Evolutionary conservation across 2,329 filamentous ascomycete genomes (phyloP).

Genomic region (Scytalidium lignicola): DNA sequence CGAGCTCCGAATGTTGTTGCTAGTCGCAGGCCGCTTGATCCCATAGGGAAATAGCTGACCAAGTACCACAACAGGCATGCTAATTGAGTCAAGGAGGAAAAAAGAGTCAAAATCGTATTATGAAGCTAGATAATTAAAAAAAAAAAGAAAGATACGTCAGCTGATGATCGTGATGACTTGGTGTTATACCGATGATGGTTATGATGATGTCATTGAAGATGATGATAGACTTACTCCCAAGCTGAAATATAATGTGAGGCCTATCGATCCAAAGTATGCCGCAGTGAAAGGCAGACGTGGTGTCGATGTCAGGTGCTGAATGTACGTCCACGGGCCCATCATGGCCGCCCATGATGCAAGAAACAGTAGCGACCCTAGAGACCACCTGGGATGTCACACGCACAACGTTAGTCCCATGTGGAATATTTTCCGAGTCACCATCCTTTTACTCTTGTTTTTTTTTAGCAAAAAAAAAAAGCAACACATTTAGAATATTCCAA

Average conservation of each 20-base stretch:
- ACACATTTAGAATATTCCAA: background rate
- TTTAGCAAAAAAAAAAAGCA: background rate
- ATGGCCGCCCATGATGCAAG: constrained; percentile 88
- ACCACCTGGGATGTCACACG: constrained; percentile 65
- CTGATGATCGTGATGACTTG: background rate
- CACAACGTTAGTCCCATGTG: constrained; percentile 17
- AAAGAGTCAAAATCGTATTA: constrained; percentile 76
- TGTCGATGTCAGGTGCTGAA: constrained; percentile 77
- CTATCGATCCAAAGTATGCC: constrained; percentile 91
- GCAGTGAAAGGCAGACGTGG: constrained; percentile 87
- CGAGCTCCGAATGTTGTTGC: constrained; percentile 82
- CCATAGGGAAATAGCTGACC: constrained; percentile 98
- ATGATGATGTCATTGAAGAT: background rate
- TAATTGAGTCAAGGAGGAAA: constrained; percentile 80
- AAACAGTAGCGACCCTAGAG: constrained; percentile 85
- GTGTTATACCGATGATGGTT: too few relatives aligned
- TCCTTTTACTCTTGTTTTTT: background rate
- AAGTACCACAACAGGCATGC: constrained; percentile 86
- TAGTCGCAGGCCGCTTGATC: constrained; percentile 78
- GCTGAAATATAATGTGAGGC: constrained; percentile 84
- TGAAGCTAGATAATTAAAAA: constrained; percentile 55
- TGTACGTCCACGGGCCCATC: constrained; percentile 84
- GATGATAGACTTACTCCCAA: constrained; percentile 72
- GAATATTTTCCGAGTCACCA: background rate
- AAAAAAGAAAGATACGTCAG: too few relatives aligned